Evolutionary conservation across 129 eudicot species (phyloP).

Genomic region (Chrysanthemum lavandulifolium): DNA sequence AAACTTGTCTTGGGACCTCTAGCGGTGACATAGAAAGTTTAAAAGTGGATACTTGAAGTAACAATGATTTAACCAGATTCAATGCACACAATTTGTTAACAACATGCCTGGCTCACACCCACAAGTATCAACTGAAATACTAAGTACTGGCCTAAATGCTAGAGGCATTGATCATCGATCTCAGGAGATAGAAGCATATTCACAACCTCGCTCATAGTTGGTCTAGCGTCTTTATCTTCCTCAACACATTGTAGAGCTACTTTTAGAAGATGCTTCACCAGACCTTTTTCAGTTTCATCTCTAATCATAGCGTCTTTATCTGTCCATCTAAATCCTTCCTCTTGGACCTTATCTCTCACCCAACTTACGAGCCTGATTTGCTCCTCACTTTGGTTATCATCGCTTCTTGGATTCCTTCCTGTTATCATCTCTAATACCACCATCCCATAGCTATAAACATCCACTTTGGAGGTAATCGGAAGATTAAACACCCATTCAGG

Average conservation of each 20-base stretch:
- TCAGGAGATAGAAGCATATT: slow-evolving; percentile 29
- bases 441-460: slow-evolving; percentile 51
- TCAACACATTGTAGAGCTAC: slow-evolving; percentile 31
- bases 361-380: slow-evolving; percentile 19
- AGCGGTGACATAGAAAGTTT: no score
- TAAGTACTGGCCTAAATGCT: not conserved
- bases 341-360: slow-evolving; percentile 27
- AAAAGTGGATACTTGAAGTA: no score
- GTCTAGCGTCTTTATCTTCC: slow-evolving; percentile 28
- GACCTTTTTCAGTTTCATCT: slow-evolving; percentile 13
- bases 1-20: no score
- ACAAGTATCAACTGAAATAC: not conserved
- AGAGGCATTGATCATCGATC: not conserved
- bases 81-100: not conserved
- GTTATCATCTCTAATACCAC: slow-evolving; percentile 42
- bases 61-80: not conserved
- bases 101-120: not conserved
- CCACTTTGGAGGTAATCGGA: slow-evolving; percentile 44
- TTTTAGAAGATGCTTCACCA: slow-evolving; percentile 12
- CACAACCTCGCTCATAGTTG: slow-evolving; percentile 41
- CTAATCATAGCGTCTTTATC: slow-evolving; percentile 12
- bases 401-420: slow-evolving; percentile 20
- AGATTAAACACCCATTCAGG: slow-evolving; percentile 35
- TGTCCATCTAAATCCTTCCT: not conserved
- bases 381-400: not conserved